Conservation (phyloP, 2,329 filamentous ascomycete genomes). For the Pseudocercospora vitis region DNA sequence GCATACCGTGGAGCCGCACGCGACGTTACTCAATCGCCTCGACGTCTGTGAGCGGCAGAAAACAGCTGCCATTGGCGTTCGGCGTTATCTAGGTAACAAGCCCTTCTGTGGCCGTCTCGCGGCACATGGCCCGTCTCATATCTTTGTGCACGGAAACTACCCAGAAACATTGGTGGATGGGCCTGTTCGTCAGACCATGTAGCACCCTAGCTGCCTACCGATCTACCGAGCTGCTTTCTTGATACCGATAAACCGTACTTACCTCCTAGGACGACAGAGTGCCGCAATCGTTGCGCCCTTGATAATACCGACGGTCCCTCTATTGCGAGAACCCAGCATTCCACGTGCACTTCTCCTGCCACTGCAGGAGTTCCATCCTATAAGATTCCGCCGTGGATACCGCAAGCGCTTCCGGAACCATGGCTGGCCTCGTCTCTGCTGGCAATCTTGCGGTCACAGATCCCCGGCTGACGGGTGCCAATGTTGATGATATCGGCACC, state of each 20-base stretch:
- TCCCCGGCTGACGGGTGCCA: not conserved
- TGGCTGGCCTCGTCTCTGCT: not conserved
- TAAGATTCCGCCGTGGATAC: too few species aligned
- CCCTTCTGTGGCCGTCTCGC: not conserved
- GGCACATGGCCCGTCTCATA: not conserved
- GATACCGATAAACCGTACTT: too few species aligned
- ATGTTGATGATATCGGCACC: not conserved
- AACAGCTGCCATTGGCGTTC: not conserved
- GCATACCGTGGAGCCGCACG: not conserved
- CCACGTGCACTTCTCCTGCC: not conserved
- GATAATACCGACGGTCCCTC: not conserved
- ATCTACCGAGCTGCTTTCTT: slow-evolving; percentile 5
- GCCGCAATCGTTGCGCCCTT: too few species aligned
- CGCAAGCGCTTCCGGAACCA: too few species aligned
- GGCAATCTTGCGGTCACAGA: not conserved
- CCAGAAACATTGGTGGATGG: not conserved
- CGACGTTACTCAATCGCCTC: not conserved
- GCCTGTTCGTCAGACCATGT: not conserved
- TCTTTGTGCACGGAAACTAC: not conserved
- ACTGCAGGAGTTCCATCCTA: too few species aligned
- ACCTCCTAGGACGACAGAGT: too few species aligned
- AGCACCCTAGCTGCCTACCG: not conserved
- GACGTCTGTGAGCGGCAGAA: not conserved
- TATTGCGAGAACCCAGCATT: not conserved
- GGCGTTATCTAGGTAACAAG: not conserved